A percentile compares a stretch with the other conserved stretches of the same genome.
Conservation (phyloP, 2,329 filamentous ascomycete genomes). For the Pseudophaeomoniella oleicola region DNA sequence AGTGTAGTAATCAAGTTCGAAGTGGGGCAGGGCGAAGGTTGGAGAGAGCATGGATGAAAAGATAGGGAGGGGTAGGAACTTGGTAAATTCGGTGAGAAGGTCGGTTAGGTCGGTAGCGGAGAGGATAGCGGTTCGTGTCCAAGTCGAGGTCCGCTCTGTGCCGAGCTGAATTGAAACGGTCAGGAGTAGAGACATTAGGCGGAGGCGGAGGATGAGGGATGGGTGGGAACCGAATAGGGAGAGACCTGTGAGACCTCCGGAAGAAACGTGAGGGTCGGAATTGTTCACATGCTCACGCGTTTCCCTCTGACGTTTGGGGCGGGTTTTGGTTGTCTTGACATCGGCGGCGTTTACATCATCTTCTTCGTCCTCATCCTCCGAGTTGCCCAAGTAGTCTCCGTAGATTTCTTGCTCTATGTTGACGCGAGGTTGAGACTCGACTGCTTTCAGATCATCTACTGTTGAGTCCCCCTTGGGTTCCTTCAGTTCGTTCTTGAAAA, state of each 20-base stretch:
- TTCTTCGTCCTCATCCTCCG: slow-evolving; percentile 12
- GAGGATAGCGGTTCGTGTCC: slow-evolving; percentile 16
- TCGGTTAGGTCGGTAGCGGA: slow-evolving; percentile 24
- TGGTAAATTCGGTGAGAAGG: slow-evolving; percentile 31
- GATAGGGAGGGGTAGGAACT: slow-evolving; percentile 26
- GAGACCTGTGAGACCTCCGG: slow-evolving; percentile 10
- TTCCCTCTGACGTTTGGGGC: slow-evolving; percentile 12
- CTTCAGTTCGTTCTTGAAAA: slow-evolving; percentile 31
- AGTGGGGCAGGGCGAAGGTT: slow-evolving; percentile 20
- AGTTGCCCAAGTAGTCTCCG: slow-evolving; percentile 29
- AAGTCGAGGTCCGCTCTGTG: slow-evolving; percentile 9
- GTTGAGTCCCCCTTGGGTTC: slow-evolving; percentile 12
- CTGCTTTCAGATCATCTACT: slow-evolving; percentile 23
- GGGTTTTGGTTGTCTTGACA: slow-evolving; percentile 10
- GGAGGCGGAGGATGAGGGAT: slow-evolving; percentile 27
- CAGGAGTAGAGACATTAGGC: slow-evolving; percentile 28
- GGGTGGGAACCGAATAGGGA: slow-evolving; percentile 21
- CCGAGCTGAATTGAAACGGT: slow-evolving; percentile 18
- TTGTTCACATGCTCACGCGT: not conserved
- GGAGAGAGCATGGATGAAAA: slow-evolving; percentile 31
- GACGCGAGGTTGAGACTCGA: slow-evolving; percentile 16
- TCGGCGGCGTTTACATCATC: slow-evolving; percentile 1
- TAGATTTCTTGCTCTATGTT: slow-evolving; percentile 30
- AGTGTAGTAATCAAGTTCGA: slow-evolving; percentile 22
- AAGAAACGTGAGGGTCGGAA: slow-evolving; percentile 5